These are phyloP conservation scores for Filobasidium wieringae DNA, from an alignment of 768 basidiomycete species.

Conservation along the genomic window DNA sequence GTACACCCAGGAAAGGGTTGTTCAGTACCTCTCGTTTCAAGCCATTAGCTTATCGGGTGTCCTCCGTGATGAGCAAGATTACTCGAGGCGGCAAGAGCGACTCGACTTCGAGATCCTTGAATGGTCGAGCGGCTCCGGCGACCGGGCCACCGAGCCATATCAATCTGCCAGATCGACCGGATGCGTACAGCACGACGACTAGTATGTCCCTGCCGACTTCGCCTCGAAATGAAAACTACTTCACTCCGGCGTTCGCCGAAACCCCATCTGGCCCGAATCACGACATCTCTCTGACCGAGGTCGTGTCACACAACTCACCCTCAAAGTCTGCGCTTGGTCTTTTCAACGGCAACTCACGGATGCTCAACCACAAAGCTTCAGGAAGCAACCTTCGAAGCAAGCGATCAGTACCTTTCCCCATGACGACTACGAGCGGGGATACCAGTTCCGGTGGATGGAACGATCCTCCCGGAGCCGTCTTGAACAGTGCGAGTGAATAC, in stretches of 20 bases:
- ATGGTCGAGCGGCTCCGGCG: background rate
- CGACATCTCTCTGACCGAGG: background rate
- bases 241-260: conserved; percentile 10
- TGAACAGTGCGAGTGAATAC: conserved; percentile 4
- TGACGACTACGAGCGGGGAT: background rate
- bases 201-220: conserved; percentile 13
- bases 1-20: background rate
- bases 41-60: background rate
- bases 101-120: background rate
- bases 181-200: background rate
- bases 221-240: conserved; percentile 10
- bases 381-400: background rate
- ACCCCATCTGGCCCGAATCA: background rate
- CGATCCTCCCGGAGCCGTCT: conserved; percentile 24
- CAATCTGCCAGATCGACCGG: background rate
- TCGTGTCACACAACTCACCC: background rate
- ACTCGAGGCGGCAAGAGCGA: background rate
- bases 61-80: background rate
- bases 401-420: background rate
- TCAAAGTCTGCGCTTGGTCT: background rate
- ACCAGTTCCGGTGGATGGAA: conserved; percentile 28
- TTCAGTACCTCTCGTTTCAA: conserved; percentile 3
- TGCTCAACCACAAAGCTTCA: conserved; percentile 12
- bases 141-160: background rate
- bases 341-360: background rate